Evolutionary conservation across 2,329 filamentous ascomycete species (phyloP).

Genomic region (Fusarium falciforme): DNA sequence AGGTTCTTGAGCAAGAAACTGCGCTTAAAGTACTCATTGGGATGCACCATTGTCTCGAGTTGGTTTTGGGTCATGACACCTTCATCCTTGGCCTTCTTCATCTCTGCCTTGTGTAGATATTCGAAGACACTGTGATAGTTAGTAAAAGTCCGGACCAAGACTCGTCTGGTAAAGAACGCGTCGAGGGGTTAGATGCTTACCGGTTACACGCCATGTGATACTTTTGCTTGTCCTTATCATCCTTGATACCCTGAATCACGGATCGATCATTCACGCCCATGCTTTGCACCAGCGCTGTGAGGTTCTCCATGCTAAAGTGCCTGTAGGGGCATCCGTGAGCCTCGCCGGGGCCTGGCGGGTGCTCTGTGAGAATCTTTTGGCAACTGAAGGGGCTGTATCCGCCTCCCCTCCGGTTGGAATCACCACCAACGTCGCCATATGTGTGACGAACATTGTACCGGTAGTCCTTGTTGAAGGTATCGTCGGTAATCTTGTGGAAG

Average conservation of each 20-base stretch:
- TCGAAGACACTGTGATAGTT: constrained; percentile 80
- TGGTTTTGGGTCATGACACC: constrained; percentile 78
- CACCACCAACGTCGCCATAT: constrained; percentile 95
- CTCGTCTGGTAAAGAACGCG: background rate
- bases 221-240: constrained; percentile 88
- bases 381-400: constrained; percentile 94
- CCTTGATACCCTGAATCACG: constrained; percentile 82
- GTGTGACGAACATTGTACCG: constrained; percentile 95
- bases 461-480: constrained; percentile 97
- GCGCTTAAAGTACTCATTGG: constrained; percentile 97
- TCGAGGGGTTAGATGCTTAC: constrained; percentile 53
- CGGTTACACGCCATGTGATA: constrained; percentile 97
- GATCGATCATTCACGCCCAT: constrained; percentile 84
- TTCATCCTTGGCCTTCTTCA: constrained; percentile 81
- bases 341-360: constrained; percentile 87
- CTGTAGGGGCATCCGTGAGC: constrained; percentile 96
- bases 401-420: constrained; percentile 84
- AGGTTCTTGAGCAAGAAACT: constrained; percentile 90
- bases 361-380: constrained; percentile 93
- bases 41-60: constrained; percentile 94
- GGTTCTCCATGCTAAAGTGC: constrained; percentile 90
- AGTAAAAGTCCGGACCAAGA: background rate
- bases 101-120: constrained; percentile 80
- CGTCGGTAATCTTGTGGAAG: constrained; percentile 90
- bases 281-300: constrained; percentile 78